Conservation (phyloP, 768 basidiomycete genomes). For the Rhodosporidiobolus odoratus region DNA sequence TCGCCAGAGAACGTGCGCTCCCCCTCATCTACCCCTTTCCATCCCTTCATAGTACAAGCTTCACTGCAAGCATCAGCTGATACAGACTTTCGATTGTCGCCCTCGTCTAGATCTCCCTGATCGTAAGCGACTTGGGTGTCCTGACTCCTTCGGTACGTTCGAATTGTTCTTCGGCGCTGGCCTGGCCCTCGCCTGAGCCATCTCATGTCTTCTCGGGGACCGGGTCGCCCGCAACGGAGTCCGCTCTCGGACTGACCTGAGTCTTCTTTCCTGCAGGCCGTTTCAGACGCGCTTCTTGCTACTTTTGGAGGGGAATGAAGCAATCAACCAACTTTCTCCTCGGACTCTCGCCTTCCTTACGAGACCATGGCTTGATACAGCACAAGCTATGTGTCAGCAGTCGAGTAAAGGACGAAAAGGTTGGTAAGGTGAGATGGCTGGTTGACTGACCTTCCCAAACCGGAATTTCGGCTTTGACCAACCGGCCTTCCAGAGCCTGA, state of each 20-base stretch:
- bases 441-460: too few species aligned
- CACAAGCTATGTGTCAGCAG: too few species aligned
- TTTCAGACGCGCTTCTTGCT: constrained; percentile 27
- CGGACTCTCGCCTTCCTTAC: background rate
- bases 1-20: constrained; percentile 73
- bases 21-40: background rate
- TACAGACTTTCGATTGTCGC: too few species aligned
- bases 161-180: background rate
- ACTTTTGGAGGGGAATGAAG: constrained; percentile 4
- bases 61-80: background rate
- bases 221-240: background rate
- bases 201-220: too few species aligned
- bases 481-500: background rate
- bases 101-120: constrained; percentile 56
- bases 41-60: background rate
- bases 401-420: too few species aligned
- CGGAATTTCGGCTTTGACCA: too few species aligned
- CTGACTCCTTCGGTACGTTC: constrained; percentile 56
- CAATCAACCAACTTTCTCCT: background rate
- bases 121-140: constrained; percentile 90
- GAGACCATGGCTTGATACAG: too few species aligned
- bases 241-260: constrained; percentile 59
- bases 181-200: too few species aligned
- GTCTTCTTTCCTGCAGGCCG: constrained; percentile 61
- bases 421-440: too few species aligned